These are phyloP conservation scores for Xerocomellus dryophilus DNA, from an alignment of 768 basidiomycete species.

Conservation along the genomic window DNA sequence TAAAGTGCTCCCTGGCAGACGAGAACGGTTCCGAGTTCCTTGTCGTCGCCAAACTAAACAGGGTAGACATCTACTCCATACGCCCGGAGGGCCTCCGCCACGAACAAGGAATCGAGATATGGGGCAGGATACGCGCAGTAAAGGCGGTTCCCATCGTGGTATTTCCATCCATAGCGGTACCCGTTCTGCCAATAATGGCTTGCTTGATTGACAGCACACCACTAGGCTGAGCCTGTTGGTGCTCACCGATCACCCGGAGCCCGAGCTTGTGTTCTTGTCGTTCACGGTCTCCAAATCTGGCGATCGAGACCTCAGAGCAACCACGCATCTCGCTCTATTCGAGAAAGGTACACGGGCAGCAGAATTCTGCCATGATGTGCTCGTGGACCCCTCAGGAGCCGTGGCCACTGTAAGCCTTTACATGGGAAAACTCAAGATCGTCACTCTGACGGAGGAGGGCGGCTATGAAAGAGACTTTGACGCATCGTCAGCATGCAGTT, in stretches of 20 bases:
- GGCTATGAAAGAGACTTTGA: conserved; percentile 57
- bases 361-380: conserved; percentile 69
- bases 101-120: conserved; percentile 61
- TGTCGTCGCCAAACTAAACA: conserved; percentile 63
- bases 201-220: conserved; percentile 26
- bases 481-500: conserved; percentile 48
- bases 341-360: conserved; percentile 57
- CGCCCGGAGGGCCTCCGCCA: conserved; percentile 55
- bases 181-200: conserved; percentile 6
- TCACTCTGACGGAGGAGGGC: conserved; percentile 52
- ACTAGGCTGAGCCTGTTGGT: conserved; percentile 50
- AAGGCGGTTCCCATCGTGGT: conserved; percentile 56
- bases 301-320: conserved; percentile 34
- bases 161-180: conserved; percentile 16
- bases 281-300: conserved; percentile 42
- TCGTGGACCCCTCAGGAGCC: conserved; percentile 62
- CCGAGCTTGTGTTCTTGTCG: conserved; percentile 62
- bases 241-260: conserved; percentile 74
- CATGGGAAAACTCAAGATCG: conserved; percentile 63
- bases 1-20: conserved; percentile 62
- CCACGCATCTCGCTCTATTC: conserved; percentile 49
- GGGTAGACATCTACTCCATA: conserved; percentile 66
- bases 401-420: conserved; percentile 66
- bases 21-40: conserved; percentile 55
- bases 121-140: conserved; percentile 62